These are phyloP conservation scores for Cubamyces sp. DNA, from an alignment of 768 basidiomycete genomes.

Conservation along the genomic window DNA sequence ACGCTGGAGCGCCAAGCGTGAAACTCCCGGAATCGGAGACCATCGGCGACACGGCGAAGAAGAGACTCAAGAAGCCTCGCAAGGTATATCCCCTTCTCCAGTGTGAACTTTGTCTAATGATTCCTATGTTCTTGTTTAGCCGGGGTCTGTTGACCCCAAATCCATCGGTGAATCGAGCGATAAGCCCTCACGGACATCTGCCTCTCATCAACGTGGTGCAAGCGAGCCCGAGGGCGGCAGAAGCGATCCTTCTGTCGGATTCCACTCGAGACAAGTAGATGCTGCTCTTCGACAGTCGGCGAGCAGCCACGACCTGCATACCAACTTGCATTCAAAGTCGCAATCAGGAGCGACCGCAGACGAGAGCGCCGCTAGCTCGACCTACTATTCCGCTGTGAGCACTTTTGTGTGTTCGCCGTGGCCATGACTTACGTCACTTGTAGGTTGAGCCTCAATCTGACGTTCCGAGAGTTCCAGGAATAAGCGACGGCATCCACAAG, in stretches of 20 bases:
- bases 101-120: not conserved
- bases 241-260: too few relatives aligned
- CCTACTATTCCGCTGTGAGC: constrained; percentile 9
- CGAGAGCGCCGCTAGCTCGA: not conserved
- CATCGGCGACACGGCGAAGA: not conserved
- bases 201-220: too few relatives aligned
- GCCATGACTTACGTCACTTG: not conserved
- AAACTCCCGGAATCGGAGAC: too few relatives aligned
- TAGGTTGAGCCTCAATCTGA: not conserved
- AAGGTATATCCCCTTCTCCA: not conserved
- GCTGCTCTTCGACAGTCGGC: too few relatives aligned
- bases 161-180: too few relatives aligned
- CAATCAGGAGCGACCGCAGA: not conserved
- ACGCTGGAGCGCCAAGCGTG: too few relatives aligned
- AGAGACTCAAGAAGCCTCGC: constrained; percentile 1
- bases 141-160: not conserved
- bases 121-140: not conserved
- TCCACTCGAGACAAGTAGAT: too few relatives aligned
- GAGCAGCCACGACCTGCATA: too few relatives aligned
- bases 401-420: not conserved
- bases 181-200: too few relatives aligned
- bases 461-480: not conserved
- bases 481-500: not conserved
- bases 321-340: too few relatives aligned
- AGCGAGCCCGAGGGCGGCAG: too few relatives aligned